These are phyloP conservation scores for Amesomyces nigricolor DNA, from an alignment of 2,329 filamentous ascomycete genomes.

Conservation along the genomic window DNA sequence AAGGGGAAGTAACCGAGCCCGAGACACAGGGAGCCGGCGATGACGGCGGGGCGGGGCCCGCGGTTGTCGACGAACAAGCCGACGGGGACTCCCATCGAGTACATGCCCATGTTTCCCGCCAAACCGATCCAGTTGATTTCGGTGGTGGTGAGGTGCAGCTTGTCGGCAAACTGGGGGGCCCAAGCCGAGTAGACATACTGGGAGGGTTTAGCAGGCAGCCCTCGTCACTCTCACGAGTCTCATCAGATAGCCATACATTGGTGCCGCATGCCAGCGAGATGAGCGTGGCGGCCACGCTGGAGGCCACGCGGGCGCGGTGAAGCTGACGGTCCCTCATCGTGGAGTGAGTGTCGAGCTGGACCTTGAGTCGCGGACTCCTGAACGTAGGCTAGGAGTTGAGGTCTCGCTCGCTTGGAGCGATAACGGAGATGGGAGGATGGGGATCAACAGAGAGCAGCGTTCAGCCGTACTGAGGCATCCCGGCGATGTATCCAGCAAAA, in stretches of 20 bases:
- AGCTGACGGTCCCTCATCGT: slow-evolving; percentile 46
- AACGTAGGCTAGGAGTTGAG: no score
- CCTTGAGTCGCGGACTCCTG: no score
- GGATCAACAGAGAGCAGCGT: neutral
- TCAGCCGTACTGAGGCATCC: slow-evolving; percentile 18
- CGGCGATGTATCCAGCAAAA: neutral
- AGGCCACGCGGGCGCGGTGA: slow-evolving; percentile 65
- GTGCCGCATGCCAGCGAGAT: slow-evolving; percentile 89
- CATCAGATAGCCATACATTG: slow-evolving; percentile 55
- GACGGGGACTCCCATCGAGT: slow-evolving; percentile 80
- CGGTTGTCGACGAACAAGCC: slow-evolving; percentile 80
- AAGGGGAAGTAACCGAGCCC: slow-evolving; percentile 81
- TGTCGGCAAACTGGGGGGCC: slow-evolving; percentile 90
- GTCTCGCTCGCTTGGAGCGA: neutral
- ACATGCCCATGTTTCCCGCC: slow-evolving; percentile 90
- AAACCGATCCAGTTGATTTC: slow-evolving; percentile 86
- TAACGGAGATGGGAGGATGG: slow-evolving; percentile 1
- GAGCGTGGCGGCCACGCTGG: slow-evolving; percentile 76
- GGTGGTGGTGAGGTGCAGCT: slow-evolving; percentile 81
- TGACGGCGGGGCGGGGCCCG: slow-evolving; percentile 72
- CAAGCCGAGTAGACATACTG: slow-evolving; percentile 98
- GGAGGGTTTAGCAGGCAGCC: neutral
- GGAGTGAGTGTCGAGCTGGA: slow-evolving; percentile 11
- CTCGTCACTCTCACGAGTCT: no score
- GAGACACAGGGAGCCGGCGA: slow-evolving; percentile 68